A percentile compares a stretch with the other conserved stretches of the same genome.
These are phyloP conservation scores for Xylariaceae sp. DNA, from an alignment of 2,329 filamentous ascomycete species.

Conservation along the genomic window DNA sequence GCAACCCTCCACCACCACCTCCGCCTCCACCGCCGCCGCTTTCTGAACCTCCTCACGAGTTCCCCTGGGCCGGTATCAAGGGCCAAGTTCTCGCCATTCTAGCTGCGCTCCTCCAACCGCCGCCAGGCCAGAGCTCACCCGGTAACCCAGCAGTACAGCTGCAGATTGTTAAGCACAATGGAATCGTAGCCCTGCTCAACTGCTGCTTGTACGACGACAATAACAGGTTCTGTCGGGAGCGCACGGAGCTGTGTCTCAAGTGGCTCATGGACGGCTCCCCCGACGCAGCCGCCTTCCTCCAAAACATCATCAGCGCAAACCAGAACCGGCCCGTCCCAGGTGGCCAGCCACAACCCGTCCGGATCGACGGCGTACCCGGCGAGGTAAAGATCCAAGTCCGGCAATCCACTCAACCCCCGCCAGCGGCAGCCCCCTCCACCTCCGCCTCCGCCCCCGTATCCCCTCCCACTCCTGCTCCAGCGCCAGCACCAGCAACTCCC, in stretches of 20 bases:
- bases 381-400: conserved; percentile 53
- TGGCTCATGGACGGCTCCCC: conserved; percentile 72
- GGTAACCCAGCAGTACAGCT: conserved; percentile 73
- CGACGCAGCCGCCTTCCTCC: conserved; percentile 66
- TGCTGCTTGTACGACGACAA: conserved; percentile 89
- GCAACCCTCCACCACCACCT: conserved; percentile 38
- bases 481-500: no score
- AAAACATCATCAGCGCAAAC: conserved; percentile 49
- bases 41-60: conserved; percentile 60
- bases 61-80: conserved; percentile 72
- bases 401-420: conserved; percentile 1
- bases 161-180: conserved; percentile 79
- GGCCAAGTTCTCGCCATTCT: conserved; percentile 88
- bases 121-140: conserved; percentile 53
- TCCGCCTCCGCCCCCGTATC: neutral
- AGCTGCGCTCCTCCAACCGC: conserved; percentile 83
- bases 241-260: conserved; percentile 82
- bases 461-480: neutral
- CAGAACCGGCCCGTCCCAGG: conserved; percentile 16
- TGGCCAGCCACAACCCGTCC: conserved; percentile 38
- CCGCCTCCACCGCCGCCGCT: conserved; percentile 45
- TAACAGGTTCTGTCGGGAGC: conserved; percentile 91
- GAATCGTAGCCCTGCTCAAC: conserved; percentile 80
- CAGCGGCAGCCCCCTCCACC: neutral
- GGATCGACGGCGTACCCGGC: conserved; percentile 51